A percentile compares a stretch with the other conserved stretches of the same genome.
phyloP scores from a whole-genome alignment of 164 flowering plant species.

The Euptelea pleiosperma region DNA sequence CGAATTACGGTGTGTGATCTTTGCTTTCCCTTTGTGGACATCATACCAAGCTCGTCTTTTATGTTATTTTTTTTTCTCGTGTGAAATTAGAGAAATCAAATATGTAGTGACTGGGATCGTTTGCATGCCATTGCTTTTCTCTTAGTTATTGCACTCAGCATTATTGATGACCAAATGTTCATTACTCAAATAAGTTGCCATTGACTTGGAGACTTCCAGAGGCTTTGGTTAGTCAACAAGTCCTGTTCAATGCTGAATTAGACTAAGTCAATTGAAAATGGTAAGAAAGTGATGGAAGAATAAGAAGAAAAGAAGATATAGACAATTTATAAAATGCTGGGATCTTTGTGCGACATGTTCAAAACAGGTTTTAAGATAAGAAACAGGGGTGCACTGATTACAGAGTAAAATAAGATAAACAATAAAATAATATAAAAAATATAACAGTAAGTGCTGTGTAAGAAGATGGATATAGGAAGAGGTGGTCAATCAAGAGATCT shows the following conservation, averaged over 20 bases:
- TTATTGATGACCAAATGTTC: too few relatives aligned
- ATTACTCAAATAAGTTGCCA: neutral
- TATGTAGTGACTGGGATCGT: neutral
- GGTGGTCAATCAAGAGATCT: too few relatives aligned
- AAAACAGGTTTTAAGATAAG: too few relatives aligned
- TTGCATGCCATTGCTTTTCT: neutral
- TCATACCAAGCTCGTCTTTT: neutral
- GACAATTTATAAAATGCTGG: too few relatives aligned
- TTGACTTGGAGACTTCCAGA: neutral
- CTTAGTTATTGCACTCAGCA: neutral
- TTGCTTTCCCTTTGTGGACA: neutral
- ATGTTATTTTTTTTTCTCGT: neutral
- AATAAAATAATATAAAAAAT: too few relatives aligned
- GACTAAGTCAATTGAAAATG: neutral
- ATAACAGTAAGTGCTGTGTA: too few relatives aligned
- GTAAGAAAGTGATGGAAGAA: neutral
- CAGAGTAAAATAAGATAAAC: too few relatives aligned
- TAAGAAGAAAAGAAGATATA: neutral
- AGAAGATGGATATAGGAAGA: too few relatives aligned
- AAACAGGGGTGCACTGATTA: too few relatives aligned
- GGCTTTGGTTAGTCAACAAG: neutral
- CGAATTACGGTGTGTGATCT: constrained; percentile 69
- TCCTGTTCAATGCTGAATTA: neutral
- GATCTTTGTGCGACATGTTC: too few relatives aligned
- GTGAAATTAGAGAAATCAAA: neutral